These are phyloP conservation scores for Rhizophagus prolifer DNA, from an alignment of 192 early-diverging fungal genomes.

Conservation along the genomic window DNA sequence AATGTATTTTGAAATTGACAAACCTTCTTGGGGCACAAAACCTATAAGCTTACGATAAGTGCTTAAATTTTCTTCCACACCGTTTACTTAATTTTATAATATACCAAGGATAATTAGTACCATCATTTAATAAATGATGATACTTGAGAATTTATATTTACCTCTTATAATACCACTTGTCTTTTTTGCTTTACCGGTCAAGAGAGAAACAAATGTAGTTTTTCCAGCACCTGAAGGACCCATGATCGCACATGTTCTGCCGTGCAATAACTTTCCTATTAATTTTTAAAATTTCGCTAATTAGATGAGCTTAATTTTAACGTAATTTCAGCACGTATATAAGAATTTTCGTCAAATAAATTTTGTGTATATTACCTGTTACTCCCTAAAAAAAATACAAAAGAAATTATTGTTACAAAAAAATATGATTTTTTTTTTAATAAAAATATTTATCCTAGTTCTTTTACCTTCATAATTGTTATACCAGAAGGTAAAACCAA, in stretches of 20 bases:
- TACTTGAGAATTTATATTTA: neutral
- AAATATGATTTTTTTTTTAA: neutral
- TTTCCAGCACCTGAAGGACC: conserved; percentile 60
- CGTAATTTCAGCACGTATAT: too few species aligned
- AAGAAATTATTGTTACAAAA: neutral
- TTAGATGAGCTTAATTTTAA: too few species aligned
- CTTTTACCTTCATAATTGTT: conserved; percentile 52
- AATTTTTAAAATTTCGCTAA: too few species aligned
- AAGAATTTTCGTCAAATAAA: too few species aligned
- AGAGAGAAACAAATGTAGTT: conserved; percentile 60
- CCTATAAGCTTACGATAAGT: conserved; percentile 68
- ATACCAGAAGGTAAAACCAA: conserved; percentile 42
- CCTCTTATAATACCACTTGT: conserved; percentile 49
- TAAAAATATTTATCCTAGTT: neutral
- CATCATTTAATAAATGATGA: neutral
- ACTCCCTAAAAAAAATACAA: conserved; percentile 40
- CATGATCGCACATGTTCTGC: conserved; percentile 61
- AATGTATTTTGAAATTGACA: neutral
- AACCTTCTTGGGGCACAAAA: conserved; percentile 67
- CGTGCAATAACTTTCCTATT: conserved; percentile 36
- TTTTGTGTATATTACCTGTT: conserved; percentile 37
- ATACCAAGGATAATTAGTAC: neutral
- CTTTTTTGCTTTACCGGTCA: conserved; percentile 62
- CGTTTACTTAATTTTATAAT: conserved; percentile 44
- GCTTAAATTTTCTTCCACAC: conserved; percentile 54